These are phyloP conservation scores for Aspergillus mulundensis DNA, from an alignment of 495 filamentous ascomycete genomes.

Conservation along the genomic window DNA sequence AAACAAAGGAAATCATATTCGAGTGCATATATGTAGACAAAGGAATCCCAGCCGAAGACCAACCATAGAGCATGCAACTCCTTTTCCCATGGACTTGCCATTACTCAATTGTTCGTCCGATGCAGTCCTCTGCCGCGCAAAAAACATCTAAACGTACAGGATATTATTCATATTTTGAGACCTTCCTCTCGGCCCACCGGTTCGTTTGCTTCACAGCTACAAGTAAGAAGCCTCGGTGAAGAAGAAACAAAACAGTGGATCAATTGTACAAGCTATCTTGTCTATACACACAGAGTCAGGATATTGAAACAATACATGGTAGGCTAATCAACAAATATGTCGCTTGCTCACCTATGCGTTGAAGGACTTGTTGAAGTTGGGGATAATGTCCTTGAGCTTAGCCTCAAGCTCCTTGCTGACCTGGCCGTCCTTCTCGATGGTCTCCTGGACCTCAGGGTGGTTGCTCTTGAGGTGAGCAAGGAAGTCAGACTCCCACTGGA, in stretches of 20 bases:
- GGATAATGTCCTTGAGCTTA: slow-evolving; percentile 75
- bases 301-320: slow-evolving; percentile 36
- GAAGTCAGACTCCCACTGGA: slow-evolving; percentile 91
- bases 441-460: slow-evolving; percentile 75
- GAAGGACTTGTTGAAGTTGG: slow-evolving; percentile 92
- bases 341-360: slow-evolving; percentile 50
- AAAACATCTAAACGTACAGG: slow-evolving; percentile 50
- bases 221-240: slow-evolving; percentile 20
- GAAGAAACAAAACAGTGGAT: slow-evolving; percentile 47
- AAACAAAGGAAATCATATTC: slow-evolving; percentile 34
- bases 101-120: slow-evolving; percentile 14
- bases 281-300: slow-evolving; percentile 52
- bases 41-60: slow-evolving; percentile 14
- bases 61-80: slow-evolving; percentile 13
- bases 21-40: slow-evolving; percentile 26
- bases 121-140: slow-evolving; percentile 36
- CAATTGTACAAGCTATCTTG: slow-evolving; percentile 55
- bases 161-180: slow-evolving; percentile 47
- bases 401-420: slow-evolving; percentile 92
- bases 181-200: slow-evolving; percentile 18
- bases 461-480: slow-evolving; percentile 84
- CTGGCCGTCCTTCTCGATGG: slow-evolving; percentile 94
- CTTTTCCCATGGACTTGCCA: slow-evolving; percentile 9
- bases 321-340: slow-evolving; percentile 33
- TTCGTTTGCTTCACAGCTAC: slow-evolving; percentile 22